These are phyloP conservation scores for Lactarius psammicola DNA, from an alignment of 768 basidiomycete genomes.

Conservation along the genomic window DNA sequence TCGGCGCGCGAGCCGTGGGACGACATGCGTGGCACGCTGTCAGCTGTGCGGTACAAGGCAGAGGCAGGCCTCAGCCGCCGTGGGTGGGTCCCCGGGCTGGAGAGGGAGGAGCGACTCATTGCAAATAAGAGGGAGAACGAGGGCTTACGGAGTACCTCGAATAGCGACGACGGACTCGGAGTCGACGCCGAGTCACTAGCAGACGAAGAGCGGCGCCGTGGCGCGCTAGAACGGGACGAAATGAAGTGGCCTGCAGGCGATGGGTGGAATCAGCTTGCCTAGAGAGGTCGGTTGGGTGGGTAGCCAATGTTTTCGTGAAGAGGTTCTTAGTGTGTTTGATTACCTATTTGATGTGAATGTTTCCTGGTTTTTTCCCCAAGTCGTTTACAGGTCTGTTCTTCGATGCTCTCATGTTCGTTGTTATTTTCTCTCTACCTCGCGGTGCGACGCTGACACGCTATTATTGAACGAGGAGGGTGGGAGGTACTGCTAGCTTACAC, in stretches of 20 bases:
- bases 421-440: neutral
- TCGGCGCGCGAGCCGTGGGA: conserved; percentile 44
- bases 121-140: conserved; percentile 37
- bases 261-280: conserved; percentile 48
- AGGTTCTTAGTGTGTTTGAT: conserved; percentile 2
- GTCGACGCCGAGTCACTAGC: conserved; percentile 26
- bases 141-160: conserved; percentile 32
- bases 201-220: conserved; percentile 20
- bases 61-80: conserved; percentile 63
- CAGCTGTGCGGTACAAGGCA: conserved; percentile 63
- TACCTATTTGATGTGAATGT: conserved; percentile 5
- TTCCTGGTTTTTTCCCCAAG: neutral
- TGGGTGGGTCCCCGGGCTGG: conserved; percentile 50
- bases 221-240: conserved; percentile 45
- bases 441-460: neutral
- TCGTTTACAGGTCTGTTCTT: neutral
- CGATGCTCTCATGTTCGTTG: neutral
- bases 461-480: neutral
- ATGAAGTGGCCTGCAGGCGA: conserved; percentile 62
- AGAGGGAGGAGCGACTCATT: conserved; percentile 41
- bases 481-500: neutral
- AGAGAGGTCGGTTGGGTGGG: neutral
- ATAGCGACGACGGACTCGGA: conserved; percentile 26
- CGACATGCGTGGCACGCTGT: conserved; percentile 24
- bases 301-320: neutral